Base-by-base conservation (phyloP, 2,329 filamentous ascomycete species). In the Aaosphaeria pasadenensis region DNA sequence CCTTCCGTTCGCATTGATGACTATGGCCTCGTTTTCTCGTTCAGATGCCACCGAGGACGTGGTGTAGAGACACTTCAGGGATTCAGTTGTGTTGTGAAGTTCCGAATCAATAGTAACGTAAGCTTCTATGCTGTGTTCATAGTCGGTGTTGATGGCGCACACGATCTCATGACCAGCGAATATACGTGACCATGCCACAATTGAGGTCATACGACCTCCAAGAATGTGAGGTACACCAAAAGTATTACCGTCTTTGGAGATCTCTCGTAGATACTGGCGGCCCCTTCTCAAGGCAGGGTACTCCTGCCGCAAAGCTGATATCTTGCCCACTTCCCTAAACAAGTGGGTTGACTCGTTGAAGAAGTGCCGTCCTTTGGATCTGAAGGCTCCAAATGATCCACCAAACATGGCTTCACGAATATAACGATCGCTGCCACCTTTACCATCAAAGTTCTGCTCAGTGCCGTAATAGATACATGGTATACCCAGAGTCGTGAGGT, bases 331-430 rank as follows among this genome's bases (percentile, higher is more conserved):
- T 31, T 54, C 45, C 29, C 46, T 7, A 40, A 45, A 58, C 11
- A 53, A 29, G 29, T 29, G 1, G 13, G 39, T 52, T 11, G 31
- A 24, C 35, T 58, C 57, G 46, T 52, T 31, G 46, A 59, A 59
- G 50, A 52, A 57, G 33, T 61, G 58, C 4, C 47, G 48, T 17
- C 50, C 47, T 24, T 47, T 51, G 11, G 53, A 53, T 13, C 58
- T 47, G 36, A 61, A 61, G 4, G 58, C 53, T 11, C 58, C 57
- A 47, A 61, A 61, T 1, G 24, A 17, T 7, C 43, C 45, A 17
- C 58, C 57, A 43, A 62, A 62, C 54, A 62, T 57, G 29, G 55
- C 45, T 46, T 62, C 58, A n/a, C 58, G 51, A 41, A 62, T 58
- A 30, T 54, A 62, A 13, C 50, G 52, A 40, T 60, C 57, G 24